Conservation (phyloP, 2,329 filamentous ascomycete genomes). For the Alternaria sp. region DNA sequence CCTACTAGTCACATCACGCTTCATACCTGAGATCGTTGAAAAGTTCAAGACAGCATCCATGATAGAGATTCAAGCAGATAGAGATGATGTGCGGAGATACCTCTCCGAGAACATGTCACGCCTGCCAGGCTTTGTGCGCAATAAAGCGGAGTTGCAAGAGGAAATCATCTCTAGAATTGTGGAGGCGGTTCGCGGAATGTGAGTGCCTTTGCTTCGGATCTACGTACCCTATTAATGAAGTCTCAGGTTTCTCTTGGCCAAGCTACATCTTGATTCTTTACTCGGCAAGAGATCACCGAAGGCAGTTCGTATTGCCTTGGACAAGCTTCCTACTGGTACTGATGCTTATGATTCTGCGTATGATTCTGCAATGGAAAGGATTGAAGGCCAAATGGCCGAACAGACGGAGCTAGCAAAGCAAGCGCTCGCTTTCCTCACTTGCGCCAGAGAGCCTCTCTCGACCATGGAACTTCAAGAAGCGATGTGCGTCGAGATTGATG, state of each 20-base stretch:
- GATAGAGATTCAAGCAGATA: neutral
- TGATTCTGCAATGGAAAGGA: neutral
- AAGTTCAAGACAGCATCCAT: neutral
- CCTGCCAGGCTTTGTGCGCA: neutral
- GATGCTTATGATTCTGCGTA: neutral
- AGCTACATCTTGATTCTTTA: neutral
- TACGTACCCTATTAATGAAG: too few relatives aligned
- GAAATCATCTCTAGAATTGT: too few relatives aligned
- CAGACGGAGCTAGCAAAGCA: neutral
- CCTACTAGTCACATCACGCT: too few relatives aligned
- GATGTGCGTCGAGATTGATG: neutral
- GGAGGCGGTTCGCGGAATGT: too few relatives aligned
- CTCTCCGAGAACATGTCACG: neutral
- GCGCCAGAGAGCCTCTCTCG: fast-evolving
- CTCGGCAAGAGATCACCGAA: neutral
- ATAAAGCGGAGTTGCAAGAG: neutral
- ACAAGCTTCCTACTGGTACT: neutral
- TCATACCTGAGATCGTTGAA: too few relatives aligned
- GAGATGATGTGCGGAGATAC: too few relatives aligned
- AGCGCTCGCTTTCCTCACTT: neutral
- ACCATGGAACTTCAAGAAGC: neutral
- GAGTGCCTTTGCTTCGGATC: fast-evolving
- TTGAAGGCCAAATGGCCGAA: neutral
- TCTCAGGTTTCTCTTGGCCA: neutral
- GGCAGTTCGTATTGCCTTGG: neutral